Conservation (phyloP, 2,329 filamentous ascomycete genomes). For the Peltaster fructicola region DNA sequence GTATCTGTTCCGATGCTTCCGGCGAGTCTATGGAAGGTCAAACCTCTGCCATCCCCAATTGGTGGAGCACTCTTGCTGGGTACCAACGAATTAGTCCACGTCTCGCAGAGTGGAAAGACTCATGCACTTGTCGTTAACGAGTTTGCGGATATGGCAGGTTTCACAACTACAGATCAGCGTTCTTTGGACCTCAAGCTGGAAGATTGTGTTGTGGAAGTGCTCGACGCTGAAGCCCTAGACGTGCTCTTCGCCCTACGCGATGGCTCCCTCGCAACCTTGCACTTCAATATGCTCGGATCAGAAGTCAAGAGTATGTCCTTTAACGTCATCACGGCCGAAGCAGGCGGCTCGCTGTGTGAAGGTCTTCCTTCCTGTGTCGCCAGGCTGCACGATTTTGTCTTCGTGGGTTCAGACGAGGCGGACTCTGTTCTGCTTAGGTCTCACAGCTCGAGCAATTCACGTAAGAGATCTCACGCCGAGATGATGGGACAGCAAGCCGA, state of each 20-base stretch:
- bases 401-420: conserved; percentile 68
- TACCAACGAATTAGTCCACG: conserved; percentile 78
- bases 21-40: conserved; percentile 67
- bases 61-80: conserved; percentile 79
- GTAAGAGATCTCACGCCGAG: conserved; percentile 46
- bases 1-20: conserved; percentile 72
- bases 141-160: conserved; percentile 68
- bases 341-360: conserved; percentile 45
- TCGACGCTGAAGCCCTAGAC: conserved; percentile 64
- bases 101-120: conserved; percentile 87
- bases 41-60: conserved; percentile 69
- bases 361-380: conserved; percentile 51
- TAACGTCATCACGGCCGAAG: conserved; percentile 42
- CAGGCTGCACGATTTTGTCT: conserved; percentile 37
- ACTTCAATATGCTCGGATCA: conserved; percentile 74
- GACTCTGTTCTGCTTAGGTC: conserved; percentile 68
- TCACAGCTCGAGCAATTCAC: conserved; percentile 63
- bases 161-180: conserved; percentile 73
- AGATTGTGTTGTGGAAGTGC: conserved; percentile 56
- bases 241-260: conserved; percentile 65
- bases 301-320: conserved; percentile 78
- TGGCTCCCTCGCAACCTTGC: conserved; percentile 57
- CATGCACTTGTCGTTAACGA: conserved; percentile 87
- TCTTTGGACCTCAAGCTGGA: conserved; percentile 66
- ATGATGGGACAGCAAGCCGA: conserved; percentile 33